phyloP scores from a whole-genome alignment of 2,329 filamentous ascomycete species.

The Diaporthe nobilis region DNA sequence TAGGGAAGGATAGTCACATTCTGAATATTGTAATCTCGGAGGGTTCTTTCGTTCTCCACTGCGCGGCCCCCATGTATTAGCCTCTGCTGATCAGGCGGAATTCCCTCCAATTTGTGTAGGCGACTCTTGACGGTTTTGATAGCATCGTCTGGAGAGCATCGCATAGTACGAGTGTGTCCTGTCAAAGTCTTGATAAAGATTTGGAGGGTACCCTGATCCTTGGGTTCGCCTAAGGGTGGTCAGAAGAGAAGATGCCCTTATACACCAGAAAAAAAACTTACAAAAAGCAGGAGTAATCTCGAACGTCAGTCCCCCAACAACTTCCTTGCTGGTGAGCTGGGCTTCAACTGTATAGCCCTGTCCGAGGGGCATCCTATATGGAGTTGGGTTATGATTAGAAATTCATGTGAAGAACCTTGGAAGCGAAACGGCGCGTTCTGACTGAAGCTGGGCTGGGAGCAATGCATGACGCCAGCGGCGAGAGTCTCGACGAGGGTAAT shows the following conservation, averaged over 20 bases:
- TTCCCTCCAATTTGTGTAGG: not conserved
- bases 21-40: not conserved
- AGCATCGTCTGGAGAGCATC: not conserved
- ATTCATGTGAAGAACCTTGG: not conserved
- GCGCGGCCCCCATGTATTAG: not conserved
- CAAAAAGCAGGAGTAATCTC: conserved; percentile 51
- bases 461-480: not conserved
- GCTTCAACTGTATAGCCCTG: conserved; percentile 60
- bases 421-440: not conserved
- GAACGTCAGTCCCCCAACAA: conserved; percentile 58
- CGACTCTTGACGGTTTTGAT: not conserved
- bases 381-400: not conserved
- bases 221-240: not conserved
- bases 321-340: conserved; percentile 60
- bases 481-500: not conserved
- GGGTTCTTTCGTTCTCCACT: not conserved
- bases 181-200: not conserved
- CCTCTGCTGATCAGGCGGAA: not conserved
- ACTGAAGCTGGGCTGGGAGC: not conserved
- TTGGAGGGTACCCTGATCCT: conserved; percentile 46
- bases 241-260: not conserved
- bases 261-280: not conserved
- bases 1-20: not conserved
- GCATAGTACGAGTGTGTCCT: not conserved
- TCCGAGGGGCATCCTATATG: conserved; percentile 53